Base-by-base conservation (phyloP, 768 basidiomycete genomes). In the Mycena olivaceomarginata region DNA sequence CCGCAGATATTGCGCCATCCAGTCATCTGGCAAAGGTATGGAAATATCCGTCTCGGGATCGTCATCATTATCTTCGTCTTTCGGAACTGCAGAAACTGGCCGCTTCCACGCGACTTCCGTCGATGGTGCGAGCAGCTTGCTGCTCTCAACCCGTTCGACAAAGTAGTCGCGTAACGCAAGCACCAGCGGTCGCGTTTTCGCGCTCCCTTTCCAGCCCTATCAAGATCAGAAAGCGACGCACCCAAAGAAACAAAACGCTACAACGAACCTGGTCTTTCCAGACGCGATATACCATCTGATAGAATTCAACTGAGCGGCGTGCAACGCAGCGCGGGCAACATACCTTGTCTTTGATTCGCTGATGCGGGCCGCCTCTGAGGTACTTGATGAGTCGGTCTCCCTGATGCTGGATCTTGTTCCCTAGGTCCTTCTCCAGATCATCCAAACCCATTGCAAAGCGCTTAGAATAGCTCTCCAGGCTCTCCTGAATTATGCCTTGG, bases 341-440 rank as follows among this genome's bases (percentile, higher is more conserved):
- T 22, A 80, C 82, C 67, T 78, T 73, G 70, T 84, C 81, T 9
- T 77, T 77, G 16, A 85, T 81, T 12, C 80, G 69, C 18, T 80
- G 79, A 60, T 84, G 82, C 1, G 84, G 79, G 0, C 83, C 82
- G 15, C 72, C 72, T 16, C 71, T 75, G 13, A 84, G 56, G 56
- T 77, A 79, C 39, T 57, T 76, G 20, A 81, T 79, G 4, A 82
- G 22, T 1, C 81, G 77, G 41, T 82, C 76, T 12, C 74, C 79
- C 16, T 71, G 45, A 18, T 71, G 70, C 64, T 76, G 53, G 4
- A 57, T 77, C 46, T 82, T 80, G 15, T 81, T 80, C 25, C 72
- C 70, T 2, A 82, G 68, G 2, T 82, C 82, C 46, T 81, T 76
- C 43, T 80, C 75, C 45, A 82, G 69, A 20, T 83, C 82, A 13